Conservation (phyloP, 1,284 basidiomycete species). For the Ustilago trichophora region DNA sequence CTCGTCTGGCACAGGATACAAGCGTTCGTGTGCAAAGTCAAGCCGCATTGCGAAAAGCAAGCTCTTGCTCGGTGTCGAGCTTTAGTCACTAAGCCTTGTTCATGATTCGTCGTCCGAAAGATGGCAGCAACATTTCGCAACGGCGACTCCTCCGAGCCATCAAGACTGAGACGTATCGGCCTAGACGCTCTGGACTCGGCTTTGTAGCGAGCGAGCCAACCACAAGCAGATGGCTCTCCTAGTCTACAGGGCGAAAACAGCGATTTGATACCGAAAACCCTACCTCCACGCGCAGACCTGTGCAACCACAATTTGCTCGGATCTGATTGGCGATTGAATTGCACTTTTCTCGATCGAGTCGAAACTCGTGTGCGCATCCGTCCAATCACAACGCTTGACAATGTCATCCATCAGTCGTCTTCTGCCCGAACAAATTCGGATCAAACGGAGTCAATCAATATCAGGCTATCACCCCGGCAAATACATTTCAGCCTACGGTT, state of each 20-base stretch:
- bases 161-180: too few relatives aligned
- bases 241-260: constrained; percentile 20
- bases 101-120: constrained; percentile 2
- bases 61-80: neutral
- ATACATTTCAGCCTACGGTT: constrained; percentile 13
- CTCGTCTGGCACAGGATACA: too few relatives aligned
- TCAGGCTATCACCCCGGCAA: constrained; percentile 26
- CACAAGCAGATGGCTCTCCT: too few relatives aligned
- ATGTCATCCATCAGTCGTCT: constrained; percentile 7
- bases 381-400: constrained; percentile 9
- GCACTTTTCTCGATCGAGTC: neutral
- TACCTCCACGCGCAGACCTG: constrained; percentile 22
- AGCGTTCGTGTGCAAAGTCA: neutral
- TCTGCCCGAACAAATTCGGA: constrained; percentile 21
- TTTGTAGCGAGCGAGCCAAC: too few relatives aligned
- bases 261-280: constrained; percentile 3
- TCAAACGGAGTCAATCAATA: constrained; percentile 30
- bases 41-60: too few relatives aligned
- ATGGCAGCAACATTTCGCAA: too few relatives aligned
- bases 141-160: too few relatives aligned
- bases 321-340: constrained; percentile 32
- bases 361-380: neutral
- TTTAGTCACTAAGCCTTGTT: neutral
- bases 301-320: constrained; percentile 10
- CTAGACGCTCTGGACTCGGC: too few relatives aligned